Evolutionary conservation across 345 rosid genomes (phyloP).

Genomic region (Populus davidiana): DNA sequence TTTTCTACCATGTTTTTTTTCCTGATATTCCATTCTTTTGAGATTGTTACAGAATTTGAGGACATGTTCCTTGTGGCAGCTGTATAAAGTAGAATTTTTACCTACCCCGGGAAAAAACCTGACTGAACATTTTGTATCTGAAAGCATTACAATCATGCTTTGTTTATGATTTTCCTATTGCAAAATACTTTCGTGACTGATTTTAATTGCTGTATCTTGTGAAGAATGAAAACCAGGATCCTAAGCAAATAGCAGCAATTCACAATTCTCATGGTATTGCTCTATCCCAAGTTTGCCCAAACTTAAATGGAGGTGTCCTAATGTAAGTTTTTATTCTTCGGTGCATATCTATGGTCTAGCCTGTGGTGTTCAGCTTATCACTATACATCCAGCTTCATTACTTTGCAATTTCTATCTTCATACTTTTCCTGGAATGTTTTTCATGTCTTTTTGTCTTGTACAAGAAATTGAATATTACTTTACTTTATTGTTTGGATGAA

Average conservation of each 20-base stretch:
- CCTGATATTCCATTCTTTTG: background rate
- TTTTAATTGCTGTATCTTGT: constrained; percentile 24
- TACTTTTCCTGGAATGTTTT: background rate
- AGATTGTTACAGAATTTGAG: background rate
- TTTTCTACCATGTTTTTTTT: background rate
- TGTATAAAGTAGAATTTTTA: background rate
- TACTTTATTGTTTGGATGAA: constrained; percentile 44
- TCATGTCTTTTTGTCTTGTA: constrained; percentile 9
- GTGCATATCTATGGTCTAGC: constrained; percentile 7
- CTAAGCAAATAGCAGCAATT: constrained; percentile 57
- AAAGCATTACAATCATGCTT: constrained; percentile 4
- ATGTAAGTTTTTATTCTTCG: constrained; percentile 55
- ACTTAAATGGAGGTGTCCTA: constrained; percentile 60
- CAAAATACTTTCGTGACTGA: constrained; percentile 26
- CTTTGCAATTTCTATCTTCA: background rate
- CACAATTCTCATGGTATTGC: constrained; percentile 83
- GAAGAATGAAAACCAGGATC: constrained; percentile 75
- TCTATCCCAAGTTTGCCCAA: constrained; percentile 82
- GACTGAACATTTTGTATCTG: background rate
- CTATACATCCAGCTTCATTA: background rate
- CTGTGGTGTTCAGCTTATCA: background rate
- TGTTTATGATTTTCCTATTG: constrained; percentile 17
- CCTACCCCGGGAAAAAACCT: background rate
- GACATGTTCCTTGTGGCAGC: background rate
- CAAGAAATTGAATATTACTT: constrained; percentile 16